Conservation (phyloP, 768 basidiomycete genomes). For the Leccinum subtestaceum region DNA sequence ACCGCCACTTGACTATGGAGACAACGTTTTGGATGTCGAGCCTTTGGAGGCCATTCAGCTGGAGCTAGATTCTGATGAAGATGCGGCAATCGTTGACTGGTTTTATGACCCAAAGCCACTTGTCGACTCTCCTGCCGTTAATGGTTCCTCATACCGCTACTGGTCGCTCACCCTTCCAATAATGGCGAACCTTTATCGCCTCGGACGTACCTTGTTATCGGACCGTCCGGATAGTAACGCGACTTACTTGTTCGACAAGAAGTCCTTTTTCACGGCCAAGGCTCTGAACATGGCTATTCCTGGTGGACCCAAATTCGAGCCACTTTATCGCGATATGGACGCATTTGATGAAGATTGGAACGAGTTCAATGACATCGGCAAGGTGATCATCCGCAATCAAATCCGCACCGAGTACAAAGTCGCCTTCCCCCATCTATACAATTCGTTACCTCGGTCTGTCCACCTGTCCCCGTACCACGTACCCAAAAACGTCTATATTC, state of each 20-base stretch:
- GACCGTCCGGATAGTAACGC: constrained; percentile 91
- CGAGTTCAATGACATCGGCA: constrained; percentile 99
- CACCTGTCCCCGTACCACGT: constrained; percentile 88
- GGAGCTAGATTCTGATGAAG: constrained; percentile 91
- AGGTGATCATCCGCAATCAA: constrained; percentile 98
- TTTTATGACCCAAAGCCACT: constrained; percentile 98
- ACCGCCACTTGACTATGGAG: constrained; percentile 97
- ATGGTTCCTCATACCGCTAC: constrained; percentile 89
- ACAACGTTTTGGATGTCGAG: constrained; percentile 97
- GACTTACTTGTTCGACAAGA: constrained; percentile 95
- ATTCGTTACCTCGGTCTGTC: constrained; percentile 94
- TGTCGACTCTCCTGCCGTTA: constrained; percentile 84
- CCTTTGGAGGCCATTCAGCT: constrained; percentile 97
- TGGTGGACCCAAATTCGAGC: constrained; percentile 98
- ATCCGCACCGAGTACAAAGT: constrained; percentile 99
- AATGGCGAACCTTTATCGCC: constrained; percentile 95
- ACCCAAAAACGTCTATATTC: constrained; percentile 98
- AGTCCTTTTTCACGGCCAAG: constrained; percentile 97
- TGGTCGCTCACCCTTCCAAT: constrained; percentile 92
- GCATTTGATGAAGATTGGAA: constrained; percentile 99
- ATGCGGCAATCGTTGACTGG: constrained; percentile 91
- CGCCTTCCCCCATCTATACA: constrained; percentile 98
- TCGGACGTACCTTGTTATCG: constrained; percentile 89
- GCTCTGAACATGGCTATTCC: constrained; percentile 96
- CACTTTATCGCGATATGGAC: constrained; percentile 95